Conservation (phyloP, 306 rosid genomes). For the Fragaria iinumae region DNA sequence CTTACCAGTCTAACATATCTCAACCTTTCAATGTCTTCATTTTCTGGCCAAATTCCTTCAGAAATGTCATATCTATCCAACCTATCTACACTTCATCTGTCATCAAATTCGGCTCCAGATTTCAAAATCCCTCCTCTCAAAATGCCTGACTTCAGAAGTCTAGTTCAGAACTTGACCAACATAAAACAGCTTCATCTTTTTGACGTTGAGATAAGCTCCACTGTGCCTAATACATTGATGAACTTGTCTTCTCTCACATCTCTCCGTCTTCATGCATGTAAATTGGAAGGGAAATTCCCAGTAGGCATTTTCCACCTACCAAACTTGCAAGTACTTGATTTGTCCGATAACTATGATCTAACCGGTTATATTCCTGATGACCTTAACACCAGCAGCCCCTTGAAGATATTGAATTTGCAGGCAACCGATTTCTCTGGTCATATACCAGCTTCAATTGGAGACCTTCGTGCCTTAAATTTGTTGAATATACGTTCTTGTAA, state of each 20-base stretch:
- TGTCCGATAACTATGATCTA: conserved; percentile 2
- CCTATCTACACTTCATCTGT: background rate
- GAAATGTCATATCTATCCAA: conserved; percentile 9
- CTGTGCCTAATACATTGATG: conserved; percentile 7
- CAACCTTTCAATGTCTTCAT: background rate
- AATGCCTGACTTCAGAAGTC: conserved; percentile 24
- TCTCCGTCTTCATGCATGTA: background rate
- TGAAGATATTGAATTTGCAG: background rate
- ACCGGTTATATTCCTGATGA: conserved; percentile 32
- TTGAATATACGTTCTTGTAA: background rate
- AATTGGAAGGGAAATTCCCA: conserved; percentile 18
- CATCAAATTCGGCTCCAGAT: background rate
- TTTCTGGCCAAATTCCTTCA: conserved; percentile 10
- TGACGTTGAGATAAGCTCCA: background rate
- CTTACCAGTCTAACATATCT: conserved; percentile 5
- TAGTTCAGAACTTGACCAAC: conserved; percentile 11
- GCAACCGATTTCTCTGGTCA: conserved; percentile 21
- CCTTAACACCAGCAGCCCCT: conserved; percentile 16
- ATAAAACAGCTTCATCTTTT: conserved; percentile 13
- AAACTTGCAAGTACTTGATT: conserved; percentile 6
- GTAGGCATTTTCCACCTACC: conserved; percentile 8
- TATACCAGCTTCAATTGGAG: conserved; percentile 31
- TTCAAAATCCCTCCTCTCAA: background rate
- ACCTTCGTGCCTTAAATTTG: conserved; percentile 6
- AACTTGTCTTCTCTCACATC: conserved; percentile 22